Conservation (phyloP, 352 stramenopile genomes). For the Phytophthora macrochlamydospora region DNA sequence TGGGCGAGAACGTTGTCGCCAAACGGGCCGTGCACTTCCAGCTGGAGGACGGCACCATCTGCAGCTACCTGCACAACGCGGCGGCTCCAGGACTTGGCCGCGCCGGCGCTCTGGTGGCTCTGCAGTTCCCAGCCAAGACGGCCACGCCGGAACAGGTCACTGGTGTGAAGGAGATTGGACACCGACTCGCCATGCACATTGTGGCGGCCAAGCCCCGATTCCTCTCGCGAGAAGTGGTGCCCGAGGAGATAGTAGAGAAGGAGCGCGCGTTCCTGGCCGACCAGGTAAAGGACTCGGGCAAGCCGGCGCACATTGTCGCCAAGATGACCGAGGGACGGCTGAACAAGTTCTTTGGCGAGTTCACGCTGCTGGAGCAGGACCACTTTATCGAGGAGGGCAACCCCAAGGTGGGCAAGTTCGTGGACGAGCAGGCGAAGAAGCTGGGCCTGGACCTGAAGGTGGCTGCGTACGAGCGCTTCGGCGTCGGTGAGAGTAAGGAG, state of each 20-base stretch:
- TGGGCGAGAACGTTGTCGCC: slow-evolving; percentile 89
- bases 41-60: slow-evolving; percentile 72
- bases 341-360: slow-evolving; percentile 93
- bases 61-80: slow-evolving; percentile 89
- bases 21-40: slow-evolving; percentile 74
- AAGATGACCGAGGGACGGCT: slow-evolving; percentile 95
- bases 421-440: slow-evolving; percentile 67
- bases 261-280: slow-evolving; percentile 91
- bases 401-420: slow-evolving; percentile 83
- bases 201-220: slow-evolving; percentile 93
- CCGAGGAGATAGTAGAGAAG: slow-evolving; percentile 85
- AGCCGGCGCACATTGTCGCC: slow-evolving; percentile 91
- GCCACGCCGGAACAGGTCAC: slow-evolving; percentile 52
- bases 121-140: slow-evolving; percentile 71
- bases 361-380: slow-evolving; percentile 93
- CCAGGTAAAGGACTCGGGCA: slow-evolving; percentile 88
- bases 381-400: slow-evolving; percentile 95
- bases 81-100: slow-evolving; percentile 67
- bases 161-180: slow-evolving; percentile 80
- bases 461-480: slow-evolving; percentile 75
- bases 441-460: slow-evolving; percentile 69
- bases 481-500: slow-evolving; percentile 67
- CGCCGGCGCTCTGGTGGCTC: slow-evolving; percentile 90
- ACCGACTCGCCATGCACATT: slow-evolving; percentile 96
- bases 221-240: slow-evolving; percentile 87